Percentiles rank a stretch among this genome's conserved stretches.
These are phyloP conservation scores for Salinomyces thailandicus DNA, from an alignment of 2,329 filamentous ascomycete species.

Conservation along the genomic window DNA sequence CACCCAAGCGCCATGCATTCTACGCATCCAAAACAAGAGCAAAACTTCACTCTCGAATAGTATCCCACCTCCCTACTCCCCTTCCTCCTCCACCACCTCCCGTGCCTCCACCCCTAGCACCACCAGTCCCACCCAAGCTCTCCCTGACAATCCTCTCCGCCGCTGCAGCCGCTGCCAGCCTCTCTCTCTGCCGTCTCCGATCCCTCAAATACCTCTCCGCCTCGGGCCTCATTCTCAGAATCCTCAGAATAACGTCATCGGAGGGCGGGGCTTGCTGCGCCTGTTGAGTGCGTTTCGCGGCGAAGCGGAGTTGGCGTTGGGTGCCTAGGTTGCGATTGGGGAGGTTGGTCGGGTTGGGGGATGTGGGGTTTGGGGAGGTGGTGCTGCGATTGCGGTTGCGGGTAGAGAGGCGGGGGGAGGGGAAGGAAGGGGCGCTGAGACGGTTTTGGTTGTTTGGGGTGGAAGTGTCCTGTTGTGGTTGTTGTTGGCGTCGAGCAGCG, in stretches of 20 bases:
- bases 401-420: constrained; percentile 19
- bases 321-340: constrained; percentile 72
- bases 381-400: background rate
- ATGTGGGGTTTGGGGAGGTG: background rate
- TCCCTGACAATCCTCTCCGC: constrained; percentile 92
- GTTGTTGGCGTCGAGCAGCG: constrained; percentile 60
- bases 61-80: constrained; percentile 11
- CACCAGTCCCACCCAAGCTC: constrained; percentile 47
- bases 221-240: constrained; percentile 88
- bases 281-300: constrained; percentile 72
- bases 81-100: constrained; percentile 2
- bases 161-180: constrained; percentile 77
- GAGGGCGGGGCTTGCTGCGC: constrained; percentile 93
- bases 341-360: constrained; percentile 5
- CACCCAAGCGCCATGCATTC: background rate
- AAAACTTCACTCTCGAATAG: constrained; percentile 13
- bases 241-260: constrained; percentile 95
- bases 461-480: constrained; percentile 36
- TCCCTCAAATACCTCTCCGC: constrained; percentile 80
- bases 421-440: constrained; percentile 54
- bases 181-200: constrained; percentile 83
- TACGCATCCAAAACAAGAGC: no score
- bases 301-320: constrained; percentile 90
- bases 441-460: constrained; percentile 43
- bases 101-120: background rate